Base-by-base conservation (phyloP, 2,329 filamentous ascomycete genomes). In the Paecilomyces sp. region DNA sequence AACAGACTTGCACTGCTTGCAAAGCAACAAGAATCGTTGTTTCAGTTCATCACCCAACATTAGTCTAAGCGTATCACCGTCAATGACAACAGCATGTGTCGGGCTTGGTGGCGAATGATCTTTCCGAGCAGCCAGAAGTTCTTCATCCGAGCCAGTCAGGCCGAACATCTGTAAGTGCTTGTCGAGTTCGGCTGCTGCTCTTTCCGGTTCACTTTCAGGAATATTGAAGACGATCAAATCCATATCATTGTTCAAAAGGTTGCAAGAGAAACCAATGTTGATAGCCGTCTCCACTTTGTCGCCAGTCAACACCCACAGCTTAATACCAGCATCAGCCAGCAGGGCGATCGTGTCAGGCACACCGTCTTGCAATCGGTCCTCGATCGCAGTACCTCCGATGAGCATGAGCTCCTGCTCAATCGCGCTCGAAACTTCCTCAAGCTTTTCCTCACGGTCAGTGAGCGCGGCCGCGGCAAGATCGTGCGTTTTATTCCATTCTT, bases 281-380 rank as follows among this genome's bases (percentile, higher is more conserved):
- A 99, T 99, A 60, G 95, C 94, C 25, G 94, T 99, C 77, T 99
- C 94, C 33, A 97, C 93, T 77, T 97, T 99, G 82, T 99, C 94
- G 64, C 95, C 94, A 15, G 94, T 99, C 64, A 99, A 80, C 58
- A 99, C 94, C 94, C 94, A 99, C 7, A 99, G 85, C 77, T 99
- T 99, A 76, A 99, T 97, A 73, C 95, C 95, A 58, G 94, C 94
- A 69, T 92, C 86, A 31, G 89, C 93, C 57, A 99, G 86, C 53
- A 99, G 79, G 56, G 89, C 90, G 68, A 99, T 99, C 0, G 94
- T 93, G 71, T 97, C 94, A 6, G 94, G 94, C 3, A 99, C 94
- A 61, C 93, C 94, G 67, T 99, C 94, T 76, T 99, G 94, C 30
- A 99, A 82, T 67, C 92, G 87, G 80, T 99, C 94, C 76, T 99